Percentiles rank a stretch among this genome's conserved stretches.
Evolutionary conservation across 768 basidiomycete genomes (phyloP).

Genomic region (Cystofilobasidium bisporidii): DNA sequence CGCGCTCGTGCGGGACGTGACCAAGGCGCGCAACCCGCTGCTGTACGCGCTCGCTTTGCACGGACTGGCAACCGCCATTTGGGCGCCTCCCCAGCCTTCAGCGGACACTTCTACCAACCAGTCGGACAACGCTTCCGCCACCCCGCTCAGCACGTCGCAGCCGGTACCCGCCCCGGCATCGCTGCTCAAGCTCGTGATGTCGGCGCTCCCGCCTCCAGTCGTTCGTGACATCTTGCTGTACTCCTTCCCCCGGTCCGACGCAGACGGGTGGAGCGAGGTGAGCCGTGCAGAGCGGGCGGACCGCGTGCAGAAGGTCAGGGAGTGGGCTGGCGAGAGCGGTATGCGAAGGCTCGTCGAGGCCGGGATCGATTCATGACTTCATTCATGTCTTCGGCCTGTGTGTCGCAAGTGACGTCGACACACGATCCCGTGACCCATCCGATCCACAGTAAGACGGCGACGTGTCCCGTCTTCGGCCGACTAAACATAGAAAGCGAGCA

Average conservation of each 20-base stretch:
- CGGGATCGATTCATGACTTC: not conserved
- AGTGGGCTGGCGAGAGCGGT: not conserved
- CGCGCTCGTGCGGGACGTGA: not conserved
- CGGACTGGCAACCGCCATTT: not conserved
- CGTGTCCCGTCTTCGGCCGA: too few relatives aligned
- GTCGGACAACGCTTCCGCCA: not conserved
- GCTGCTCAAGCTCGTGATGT: not conserved
- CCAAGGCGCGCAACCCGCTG: not conserved
- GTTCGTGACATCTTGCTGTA: not conserved
- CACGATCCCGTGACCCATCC: too few relatives aligned
- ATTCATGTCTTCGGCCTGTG: too few relatives aligned
- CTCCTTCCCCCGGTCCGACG: not conserved
- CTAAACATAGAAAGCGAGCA: too few relatives aligned
- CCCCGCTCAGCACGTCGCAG: not conserved
- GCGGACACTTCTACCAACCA: not conserved
- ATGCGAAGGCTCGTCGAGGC: not conserved
- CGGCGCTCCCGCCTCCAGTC: not conserved
- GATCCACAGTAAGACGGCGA: too few relatives aligned
- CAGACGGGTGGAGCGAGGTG: not conserved
- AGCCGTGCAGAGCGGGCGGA: not conserved
- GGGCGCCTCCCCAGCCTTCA: not conserved
- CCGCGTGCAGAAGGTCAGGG: not conserved
- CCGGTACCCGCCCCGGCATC: not conserved
- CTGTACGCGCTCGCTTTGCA: not conserved
- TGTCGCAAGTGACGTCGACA: too few relatives aligned